Conservation (phyloP, 257 asterid species). For the Jasminum sambac region DNA sequence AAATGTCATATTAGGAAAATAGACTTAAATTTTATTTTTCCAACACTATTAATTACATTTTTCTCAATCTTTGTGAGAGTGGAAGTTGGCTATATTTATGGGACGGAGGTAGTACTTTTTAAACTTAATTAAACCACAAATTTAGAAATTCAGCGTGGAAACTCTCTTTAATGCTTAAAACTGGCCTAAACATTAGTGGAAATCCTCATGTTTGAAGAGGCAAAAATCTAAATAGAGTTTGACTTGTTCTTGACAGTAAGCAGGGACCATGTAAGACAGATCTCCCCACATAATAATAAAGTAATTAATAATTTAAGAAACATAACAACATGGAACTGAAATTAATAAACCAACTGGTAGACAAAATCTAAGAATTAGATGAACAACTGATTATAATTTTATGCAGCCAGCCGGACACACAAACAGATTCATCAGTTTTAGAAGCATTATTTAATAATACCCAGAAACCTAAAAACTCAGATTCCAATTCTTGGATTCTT, state of each 20-base stretch:
- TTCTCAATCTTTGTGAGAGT: no score
- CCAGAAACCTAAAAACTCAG: slow-evolving; percentile 29
- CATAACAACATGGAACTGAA: slow-evolving; percentile 4
- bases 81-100: no score
- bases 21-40: no score
- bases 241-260: slow-evolving; percentile 38
- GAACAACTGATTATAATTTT: slow-evolving; percentile 18
- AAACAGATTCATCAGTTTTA: slow-evolving; percentile 38
- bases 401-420: slow-evolving; percentile 41
- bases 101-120: no score
- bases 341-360: slow-evolving; percentile 16
- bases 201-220: slow-evolving; percentile 19
- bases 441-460: slow-evolving; percentile 18
- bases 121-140: no score
- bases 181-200: neutral
- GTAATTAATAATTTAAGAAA: neutral
- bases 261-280: slow-evolving; percentile 28
- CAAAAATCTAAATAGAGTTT: slow-evolving; percentile 26
- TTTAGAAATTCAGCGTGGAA: no score
- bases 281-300: slow-evolving; percentile 25
- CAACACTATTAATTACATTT: no score
- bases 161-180: neutral
- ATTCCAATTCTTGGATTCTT: slow-evolving; percentile 29
- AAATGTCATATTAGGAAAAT: no score
- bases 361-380: slow-evolving; percentile 37